Evolutionary conservation across 495 filamentous ascomycete genomes (phyloP).

Genomic region (Penicillium canescens): DNA sequence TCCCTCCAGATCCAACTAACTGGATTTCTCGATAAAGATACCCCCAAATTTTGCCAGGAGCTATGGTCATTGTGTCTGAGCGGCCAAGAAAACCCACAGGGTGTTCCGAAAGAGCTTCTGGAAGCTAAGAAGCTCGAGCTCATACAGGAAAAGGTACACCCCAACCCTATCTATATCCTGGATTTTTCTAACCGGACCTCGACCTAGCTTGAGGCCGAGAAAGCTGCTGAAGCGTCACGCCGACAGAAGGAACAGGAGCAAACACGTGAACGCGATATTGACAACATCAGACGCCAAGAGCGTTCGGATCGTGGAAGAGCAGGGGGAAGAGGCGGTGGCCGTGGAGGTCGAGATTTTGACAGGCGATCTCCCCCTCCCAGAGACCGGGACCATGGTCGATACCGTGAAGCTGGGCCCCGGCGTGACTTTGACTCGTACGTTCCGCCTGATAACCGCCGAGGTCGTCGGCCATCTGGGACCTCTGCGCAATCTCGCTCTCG

Average conservation of each 20-base stretch:
- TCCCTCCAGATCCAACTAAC: conserved; percentile 89
- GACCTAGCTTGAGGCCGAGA: conserved; percentile 76
- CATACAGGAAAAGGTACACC: conserved; percentile 82
- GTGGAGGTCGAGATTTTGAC: conserved; percentile 49
- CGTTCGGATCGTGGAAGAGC: conserved; percentile 63
- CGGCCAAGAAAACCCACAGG: conserved; percentile 82
- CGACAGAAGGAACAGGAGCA: conserved; percentile 67
- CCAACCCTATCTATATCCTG: no score
- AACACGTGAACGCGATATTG: conserved; percentile 58
- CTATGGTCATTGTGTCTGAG: conserved; percentile 90
- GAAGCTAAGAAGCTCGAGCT: conserved; percentile 96
- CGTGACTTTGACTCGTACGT: conserved; percentile 61
- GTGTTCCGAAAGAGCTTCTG: conserved; percentile 89
- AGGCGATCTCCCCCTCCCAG: conserved; percentile 64
- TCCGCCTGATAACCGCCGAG: conserved; percentile 40
- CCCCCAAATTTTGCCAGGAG: conserved; percentile 86
- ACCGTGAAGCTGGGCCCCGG: conserved; percentile 52
- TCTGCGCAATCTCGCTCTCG: conserved; percentile 37
- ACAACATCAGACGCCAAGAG: conserved; percentile 69
- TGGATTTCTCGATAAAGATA: conserved; percentile 93
- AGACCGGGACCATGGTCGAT: conserved; percentile 53
- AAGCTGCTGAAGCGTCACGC: conserved; percentile 72
- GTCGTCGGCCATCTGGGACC: conserved; percentile 37
- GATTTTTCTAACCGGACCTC: conserved; percentile 9
- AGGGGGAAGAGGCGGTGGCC: conserved; percentile 56